Percentiles rank a stretch among this genome's conserved stretches.
Conservation (phyloP, 257 asterid genomes). For the Lycium barbarum region DNA sequence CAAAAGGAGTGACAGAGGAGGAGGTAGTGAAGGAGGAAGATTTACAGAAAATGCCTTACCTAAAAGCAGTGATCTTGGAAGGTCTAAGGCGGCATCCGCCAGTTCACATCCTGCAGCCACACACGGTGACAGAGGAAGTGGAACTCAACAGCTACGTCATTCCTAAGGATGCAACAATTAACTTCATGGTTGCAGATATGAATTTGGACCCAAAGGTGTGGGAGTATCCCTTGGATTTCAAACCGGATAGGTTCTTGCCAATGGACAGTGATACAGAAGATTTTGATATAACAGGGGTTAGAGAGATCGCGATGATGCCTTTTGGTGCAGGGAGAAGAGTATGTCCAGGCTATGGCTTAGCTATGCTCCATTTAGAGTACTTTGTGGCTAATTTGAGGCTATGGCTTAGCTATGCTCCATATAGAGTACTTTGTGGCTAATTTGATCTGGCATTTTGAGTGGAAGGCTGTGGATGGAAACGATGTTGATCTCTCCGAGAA, state of each 20-base stretch:
- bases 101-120: slow-evolving; percentile 38
- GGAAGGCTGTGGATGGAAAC: slow-evolving; percentile 35
- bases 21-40: slow-evolving; percentile 32
- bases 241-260: slow-evolving; percentile 39
- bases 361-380: slow-evolving; percentile 37
- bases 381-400: slow-evolving; percentile 42
- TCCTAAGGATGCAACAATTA: slow-evolving; percentile 32
- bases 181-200: slow-evolving; percentile 37
- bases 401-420: slow-evolving; percentile 35
- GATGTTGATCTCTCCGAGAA: slow-evolving; percentile 39
- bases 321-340: slow-evolving; percentile 47
- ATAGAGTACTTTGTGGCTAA: slow-evolving; percentile 43
- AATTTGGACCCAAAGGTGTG: slow-evolving; percentile 43
- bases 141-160: slow-evolving; percentile 34
- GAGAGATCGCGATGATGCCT: slow-evolving; percentile 47
- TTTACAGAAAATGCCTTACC: slow-evolving; percentile 38
- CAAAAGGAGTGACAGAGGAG: neutral
- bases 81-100: slow-evolving; percentile 43
- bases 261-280: neutral
- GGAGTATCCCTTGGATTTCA: slow-evolving; percentile 43
- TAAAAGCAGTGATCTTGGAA: slow-evolving; percentile 42
- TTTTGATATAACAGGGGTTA: slow-evolving; percentile 35
- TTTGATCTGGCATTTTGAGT: slow-evolving; percentile 41
- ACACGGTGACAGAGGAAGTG: slow-evolving; percentile 36
- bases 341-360: slow-evolving; percentile 38